Evolutionary conservation across 345 rosid species (phyloP).

Genomic region (Noccaea bulbosa): DNA sequence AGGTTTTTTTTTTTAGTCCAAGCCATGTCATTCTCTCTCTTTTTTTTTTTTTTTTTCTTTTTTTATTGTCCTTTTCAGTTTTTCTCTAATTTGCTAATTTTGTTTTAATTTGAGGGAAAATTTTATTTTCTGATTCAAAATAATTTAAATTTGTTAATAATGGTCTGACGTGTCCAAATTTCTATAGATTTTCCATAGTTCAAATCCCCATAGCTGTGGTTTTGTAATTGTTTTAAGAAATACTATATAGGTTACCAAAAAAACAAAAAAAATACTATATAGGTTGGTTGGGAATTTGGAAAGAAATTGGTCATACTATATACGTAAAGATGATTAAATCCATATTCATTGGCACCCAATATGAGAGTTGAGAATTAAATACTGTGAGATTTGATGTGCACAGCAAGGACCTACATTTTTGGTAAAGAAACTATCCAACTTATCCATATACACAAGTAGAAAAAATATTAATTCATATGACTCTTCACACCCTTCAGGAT

Average conservation of each 20-base stretch:
- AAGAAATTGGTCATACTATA: neutral
- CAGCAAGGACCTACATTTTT: neutral
- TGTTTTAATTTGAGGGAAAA: neutral
- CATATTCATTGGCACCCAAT: neutral
- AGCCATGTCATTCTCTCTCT: slow-evolving; percentile 42
- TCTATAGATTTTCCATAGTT: neutral
- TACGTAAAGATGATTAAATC: neutral
- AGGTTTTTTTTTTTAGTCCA: slow-evolving; percentile 27
- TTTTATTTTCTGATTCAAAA: neutral
- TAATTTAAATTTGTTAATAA: neutral
- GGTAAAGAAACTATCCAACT: neutral
- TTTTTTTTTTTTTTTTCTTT: neutral
- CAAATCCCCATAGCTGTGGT: neutral
- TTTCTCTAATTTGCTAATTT: slow-evolving; percentile 9
- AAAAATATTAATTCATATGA: no score
- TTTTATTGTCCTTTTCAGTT: slow-evolving; percentile 4
- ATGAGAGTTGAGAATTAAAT: neutral
- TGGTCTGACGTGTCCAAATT: neutral
- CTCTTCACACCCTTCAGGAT: no score
- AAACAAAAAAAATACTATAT: neutral
- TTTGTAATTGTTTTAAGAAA: neutral
- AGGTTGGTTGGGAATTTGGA: neutral
- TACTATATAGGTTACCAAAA: neutral
- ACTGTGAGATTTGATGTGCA: neutral
- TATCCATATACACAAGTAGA: neutral